Evolutionary conservation across 2,329 filamentous ascomycete genomes (phyloP).

Genomic region (Coleophoma crateriformis): DNA sequence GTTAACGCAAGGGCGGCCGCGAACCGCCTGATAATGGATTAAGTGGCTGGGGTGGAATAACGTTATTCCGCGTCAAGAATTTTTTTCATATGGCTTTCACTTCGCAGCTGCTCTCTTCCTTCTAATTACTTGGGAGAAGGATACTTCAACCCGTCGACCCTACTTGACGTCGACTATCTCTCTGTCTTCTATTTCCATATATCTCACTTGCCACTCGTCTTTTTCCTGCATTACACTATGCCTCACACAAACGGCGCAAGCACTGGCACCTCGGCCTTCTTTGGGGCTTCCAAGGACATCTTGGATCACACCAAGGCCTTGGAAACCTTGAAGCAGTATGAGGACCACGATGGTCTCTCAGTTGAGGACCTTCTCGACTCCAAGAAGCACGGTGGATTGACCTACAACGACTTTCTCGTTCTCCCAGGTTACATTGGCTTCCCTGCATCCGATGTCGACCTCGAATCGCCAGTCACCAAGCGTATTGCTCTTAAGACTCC

Average conservation of each 20-base stretch:
- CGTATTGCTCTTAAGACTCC: slow-evolving; percentile 94
- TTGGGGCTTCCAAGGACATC: slow-evolving; percentile 41
- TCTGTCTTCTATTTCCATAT: slow-evolving; percentile 16
- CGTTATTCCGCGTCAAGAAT: slow-evolving; percentile 3
- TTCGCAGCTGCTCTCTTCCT: slow-evolving; percentile 4
- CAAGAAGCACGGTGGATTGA: slow-evolving; percentile 85
- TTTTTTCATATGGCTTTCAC: slow-evolving; percentile 2
- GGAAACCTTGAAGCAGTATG: slow-evolving; percentile 77
- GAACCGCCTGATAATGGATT: not conserved
- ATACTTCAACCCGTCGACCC: slow-evolving; percentile 55
- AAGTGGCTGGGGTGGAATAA: too few species aligned
- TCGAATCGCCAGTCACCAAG: slow-evolving; percentile 93
- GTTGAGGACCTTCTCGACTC: slow-evolving; percentile 86
- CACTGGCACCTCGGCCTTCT: slow-evolving; percentile 41
- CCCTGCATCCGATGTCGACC: slow-evolving; percentile 78
- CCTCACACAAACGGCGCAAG: slow-evolving; percentile 63
- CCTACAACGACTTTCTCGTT: slow-evolving; percentile 98
- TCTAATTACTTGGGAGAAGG: slow-evolving; percentile 50
- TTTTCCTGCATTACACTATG: slow-evolving; percentile 48
- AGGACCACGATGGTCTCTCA: slow-evolving; percentile 77
- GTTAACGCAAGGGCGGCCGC: not conserved
- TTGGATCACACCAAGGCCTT: slow-evolving; percentile 72
- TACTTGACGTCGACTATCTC: slow-evolving; percentile 36
- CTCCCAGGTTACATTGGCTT: slow-evolving; percentile 98
- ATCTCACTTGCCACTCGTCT: slow-evolving; percentile 23